Percentiles rank a stretch among this genome's conserved stretches.
Conservation (phyloP, 108 stramenopile species). For the Bacterosira constricta region DNA sequence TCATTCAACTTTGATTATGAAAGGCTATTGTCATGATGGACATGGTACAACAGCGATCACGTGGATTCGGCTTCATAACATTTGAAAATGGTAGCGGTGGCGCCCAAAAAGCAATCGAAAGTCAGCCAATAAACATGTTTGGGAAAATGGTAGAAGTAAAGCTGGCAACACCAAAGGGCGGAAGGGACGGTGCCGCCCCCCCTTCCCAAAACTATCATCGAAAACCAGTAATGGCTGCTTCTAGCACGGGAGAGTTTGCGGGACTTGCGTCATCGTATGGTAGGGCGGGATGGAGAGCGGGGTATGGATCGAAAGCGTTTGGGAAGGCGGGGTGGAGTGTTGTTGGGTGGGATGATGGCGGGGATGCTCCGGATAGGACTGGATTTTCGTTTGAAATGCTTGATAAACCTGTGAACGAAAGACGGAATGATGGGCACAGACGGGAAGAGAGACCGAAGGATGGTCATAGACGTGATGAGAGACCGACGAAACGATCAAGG, state of each 20-base stretch:
- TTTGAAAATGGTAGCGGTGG: conserved; percentile 83
- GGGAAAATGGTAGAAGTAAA: conserved; percentile 85
- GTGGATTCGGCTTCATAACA: conserved; percentile 93
- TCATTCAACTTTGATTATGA: not conserved
- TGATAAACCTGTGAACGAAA: conserved; percentile 12
- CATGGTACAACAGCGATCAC: conserved; percentile 68
- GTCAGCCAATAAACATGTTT: conserved; percentile 78
- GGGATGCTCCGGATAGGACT: conserved; percentile 59
- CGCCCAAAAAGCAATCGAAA: conserved; percentile 75
- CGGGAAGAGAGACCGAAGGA: conserved; percentile 18
- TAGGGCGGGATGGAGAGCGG: conserved; percentile 85
- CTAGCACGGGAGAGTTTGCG: conserved; percentile 73
- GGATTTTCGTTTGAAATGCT: conserved; percentile 85
- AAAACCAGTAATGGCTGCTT: conserved; percentile 62
- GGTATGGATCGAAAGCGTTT: conserved; percentile 86
- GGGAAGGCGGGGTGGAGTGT: conserved; percentile 84
- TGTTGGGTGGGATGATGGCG: conserved; percentile 82
- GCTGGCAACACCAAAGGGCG: conserved; percentile 83
- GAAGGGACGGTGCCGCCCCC: conserved; percentile 49
- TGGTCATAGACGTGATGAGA: conserved; percentile 8
- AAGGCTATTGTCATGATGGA: conserved; percentile 86
- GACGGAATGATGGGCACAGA: conserved; percentile 1
- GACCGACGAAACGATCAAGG: conserved; percentile 24
- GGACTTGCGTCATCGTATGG: conserved; percentile 85
- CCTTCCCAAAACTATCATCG: conserved; percentile 49